Conservation (phyloP, 2,329 filamentous ascomycete genomes). For the Helminthosporium solani region DNA sequence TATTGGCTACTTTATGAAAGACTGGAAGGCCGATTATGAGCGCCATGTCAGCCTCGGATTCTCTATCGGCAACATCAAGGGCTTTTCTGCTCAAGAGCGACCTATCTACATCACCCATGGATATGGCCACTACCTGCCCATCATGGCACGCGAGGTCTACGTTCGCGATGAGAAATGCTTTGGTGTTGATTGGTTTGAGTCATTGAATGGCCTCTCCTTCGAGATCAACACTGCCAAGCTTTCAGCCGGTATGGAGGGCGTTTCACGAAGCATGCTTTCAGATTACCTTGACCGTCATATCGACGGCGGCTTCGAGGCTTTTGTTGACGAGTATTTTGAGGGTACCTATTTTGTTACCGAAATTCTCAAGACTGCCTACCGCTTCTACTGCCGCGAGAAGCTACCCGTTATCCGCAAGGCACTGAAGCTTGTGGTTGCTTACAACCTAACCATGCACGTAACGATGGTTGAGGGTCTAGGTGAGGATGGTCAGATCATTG, state of each 20-base stretch:
- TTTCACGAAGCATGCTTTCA: constrained; percentile 76
- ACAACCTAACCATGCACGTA: constrained; percentile 92
- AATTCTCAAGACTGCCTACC: constrained; percentile 93
- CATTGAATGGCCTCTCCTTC: constrained; percentile 73
- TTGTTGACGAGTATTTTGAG: constrained; percentile 94
- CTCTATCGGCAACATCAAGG: constrained; percentile 93
- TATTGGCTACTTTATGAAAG: constrained; percentile 98
- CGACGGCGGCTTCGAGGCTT: constrained; percentile 86
- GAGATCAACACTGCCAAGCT: constrained; percentile 85
- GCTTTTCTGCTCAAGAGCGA: constrained; percentile 63
- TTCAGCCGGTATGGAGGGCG: constrained; percentile 84
- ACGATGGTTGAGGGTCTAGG: constrained; percentile 90
- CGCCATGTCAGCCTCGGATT: constrained; percentile 83
- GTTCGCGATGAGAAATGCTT: constrained; percentile 92
- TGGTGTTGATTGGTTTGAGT: constrained; percentile 90
- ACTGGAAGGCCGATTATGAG: constrained; percentile 97
- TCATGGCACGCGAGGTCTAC: constrained; percentile 90
- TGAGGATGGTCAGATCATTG: constrained; percentile 76
- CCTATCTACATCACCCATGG: constrained; percentile 94
- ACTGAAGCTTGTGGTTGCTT: constrained; percentile 89
- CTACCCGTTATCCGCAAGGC: constrained; percentile 91
- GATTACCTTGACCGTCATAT: constrained; percentile 96
- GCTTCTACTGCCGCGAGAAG: constrained; percentile 86
- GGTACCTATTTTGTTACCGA: constrained; percentile 93
- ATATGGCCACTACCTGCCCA: constrained; percentile 88